A percentile compares a stretch with the other conserved stretches of the same genome.
Conservation (phyloP, 495 filamentous ascomycete genomes). For the Xylaria flabelliformis region DNA sequence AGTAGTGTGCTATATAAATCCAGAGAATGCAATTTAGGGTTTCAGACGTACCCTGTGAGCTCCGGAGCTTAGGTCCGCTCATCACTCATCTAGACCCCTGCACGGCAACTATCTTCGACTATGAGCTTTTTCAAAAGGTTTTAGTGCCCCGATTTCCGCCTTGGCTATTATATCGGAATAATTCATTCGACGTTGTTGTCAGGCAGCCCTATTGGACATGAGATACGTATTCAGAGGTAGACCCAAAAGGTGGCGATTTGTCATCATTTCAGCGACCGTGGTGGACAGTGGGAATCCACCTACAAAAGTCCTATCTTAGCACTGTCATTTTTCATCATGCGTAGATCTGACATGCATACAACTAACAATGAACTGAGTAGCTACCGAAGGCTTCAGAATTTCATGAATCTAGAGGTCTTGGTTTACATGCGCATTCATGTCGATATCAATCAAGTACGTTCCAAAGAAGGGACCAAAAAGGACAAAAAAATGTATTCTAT, state of each 20-base stretch:
- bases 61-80: conserved; percentile 24
- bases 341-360: background rate
- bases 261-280: background rate
- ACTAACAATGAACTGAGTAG: no score
- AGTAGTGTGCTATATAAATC: background rate
- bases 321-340: background rate
- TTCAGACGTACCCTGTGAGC: conserved; percentile 16
- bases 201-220: no score
- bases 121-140: background rate
- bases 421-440: no score
- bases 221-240: background rate
- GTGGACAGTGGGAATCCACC: background rate
- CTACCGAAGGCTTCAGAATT: no score
- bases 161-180: background rate
- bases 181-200: background rate
- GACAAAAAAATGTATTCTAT: no score
- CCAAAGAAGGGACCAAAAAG: background rate
- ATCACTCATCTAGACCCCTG: conserved; percentile 15
- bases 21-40: background rate
- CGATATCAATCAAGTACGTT: background rate
- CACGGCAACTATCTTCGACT: background rate
- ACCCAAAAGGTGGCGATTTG: background rate
- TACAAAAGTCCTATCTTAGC: background rate
- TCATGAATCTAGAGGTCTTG: no score
- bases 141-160: background rate